These are phyloP conservation scores for Yamadazyma philogaea DNA, from an alignment of 805 yeast genomes.

Conservation along the genomic window DNA sequence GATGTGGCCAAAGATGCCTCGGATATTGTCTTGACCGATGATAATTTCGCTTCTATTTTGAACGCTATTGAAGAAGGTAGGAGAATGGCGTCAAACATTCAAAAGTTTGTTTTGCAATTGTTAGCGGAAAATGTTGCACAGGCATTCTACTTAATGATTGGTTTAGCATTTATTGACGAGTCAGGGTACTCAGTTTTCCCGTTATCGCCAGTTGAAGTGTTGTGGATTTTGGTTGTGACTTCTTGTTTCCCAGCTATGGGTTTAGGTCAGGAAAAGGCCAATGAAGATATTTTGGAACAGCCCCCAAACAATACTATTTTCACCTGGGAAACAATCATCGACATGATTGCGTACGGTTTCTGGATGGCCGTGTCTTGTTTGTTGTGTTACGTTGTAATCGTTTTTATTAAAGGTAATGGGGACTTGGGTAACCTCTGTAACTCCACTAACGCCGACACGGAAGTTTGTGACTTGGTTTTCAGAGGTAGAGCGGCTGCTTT, in stretches of 20 bases:
- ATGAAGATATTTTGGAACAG: conserved; percentile 35
- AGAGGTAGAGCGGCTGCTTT: conserved; percentile 38
- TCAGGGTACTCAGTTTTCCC: conserved; percentile 37
- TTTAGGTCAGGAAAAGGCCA: conserved; percentile 50
- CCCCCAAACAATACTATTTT: conserved; percentile 39
- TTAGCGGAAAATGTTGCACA: conserved; percentile 72
- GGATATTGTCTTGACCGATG: conserved; percentile 67
- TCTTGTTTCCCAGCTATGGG: conserved; percentile 87
- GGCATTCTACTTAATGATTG: conserved; percentile 55
- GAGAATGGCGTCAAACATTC: conserved; percentile 74
- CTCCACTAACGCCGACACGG: conserved; percentile 18
- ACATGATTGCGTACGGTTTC: conserved; percentile 39
- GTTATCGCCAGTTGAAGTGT: conserved; percentile 63
- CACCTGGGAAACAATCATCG: conserved; percentile 40
- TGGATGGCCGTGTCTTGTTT: conserved; percentile 43
- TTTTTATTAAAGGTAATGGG: conserved; percentile 39
- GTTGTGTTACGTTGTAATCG: conserved; percentile 34
- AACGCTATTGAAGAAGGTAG: conserved; percentile 80
- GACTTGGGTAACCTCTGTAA: conserved; percentile 38
- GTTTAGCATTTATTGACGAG: conserved; percentile 33
- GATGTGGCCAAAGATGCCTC: conserved; percentile 85
- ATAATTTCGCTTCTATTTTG: conserved; percentile 74
- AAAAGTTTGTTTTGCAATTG: conserved; percentile 71
- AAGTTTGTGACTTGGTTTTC: conserved; percentile 31
- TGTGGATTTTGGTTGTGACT: conserved; percentile 77